Conservation (phyloP, 768 basidiomycete species). For the Boletellus ananiceps region DNA sequence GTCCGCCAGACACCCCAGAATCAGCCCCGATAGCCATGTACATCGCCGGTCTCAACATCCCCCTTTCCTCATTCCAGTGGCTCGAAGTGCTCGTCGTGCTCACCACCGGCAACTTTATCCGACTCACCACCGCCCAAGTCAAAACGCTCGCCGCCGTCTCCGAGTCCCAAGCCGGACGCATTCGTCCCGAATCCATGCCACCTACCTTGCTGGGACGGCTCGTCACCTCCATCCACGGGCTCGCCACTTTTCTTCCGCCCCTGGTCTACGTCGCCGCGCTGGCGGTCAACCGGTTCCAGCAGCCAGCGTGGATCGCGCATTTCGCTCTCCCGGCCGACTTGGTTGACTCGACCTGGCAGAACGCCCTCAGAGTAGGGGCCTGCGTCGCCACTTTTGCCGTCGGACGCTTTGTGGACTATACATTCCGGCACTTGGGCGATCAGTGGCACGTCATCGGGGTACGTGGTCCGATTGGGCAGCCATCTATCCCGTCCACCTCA, state of each 20-base stretch:
- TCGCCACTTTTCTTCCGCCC: slow-evolving; percentile 18
- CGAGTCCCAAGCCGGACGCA: slow-evolving; percentile 12
- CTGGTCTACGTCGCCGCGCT: slow-evolving; percentile 23
- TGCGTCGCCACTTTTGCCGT: slow-evolving; percentile 17
- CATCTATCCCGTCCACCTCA: neutral
- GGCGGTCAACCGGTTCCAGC: slow-evolving; percentile 22
- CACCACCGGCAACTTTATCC: slow-evolving; percentile 10
- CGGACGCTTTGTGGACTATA: neutral
- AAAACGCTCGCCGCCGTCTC: neutral
- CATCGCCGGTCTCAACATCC: neutral
- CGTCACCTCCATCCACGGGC: slow-evolving; percentile 23
- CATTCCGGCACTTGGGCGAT: slow-evolving; percentile 16
- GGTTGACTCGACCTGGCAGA: slow-evolving; percentile 8
- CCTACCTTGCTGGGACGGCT: slow-evolving; percentile 17
- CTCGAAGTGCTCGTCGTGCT: slow-evolving; percentile 14
- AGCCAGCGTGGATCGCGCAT: slow-evolving; percentile 28
- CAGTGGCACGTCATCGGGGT: slow-evolving; percentile 30
- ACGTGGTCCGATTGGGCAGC: neutral
- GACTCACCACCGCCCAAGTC: neutral
- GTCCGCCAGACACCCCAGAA: neutral
- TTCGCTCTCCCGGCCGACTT: slow-evolving; percentile 12
- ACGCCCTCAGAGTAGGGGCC: slow-evolving; percentile 13
- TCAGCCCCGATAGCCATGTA: no score
- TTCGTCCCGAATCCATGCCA: slow-evolving; percentile 14
- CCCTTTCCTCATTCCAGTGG: slow-evolving; percentile 3